Conservation (phyloP, 768 basidiomycete genomes). For the Suillus ampliporus region DNA sequence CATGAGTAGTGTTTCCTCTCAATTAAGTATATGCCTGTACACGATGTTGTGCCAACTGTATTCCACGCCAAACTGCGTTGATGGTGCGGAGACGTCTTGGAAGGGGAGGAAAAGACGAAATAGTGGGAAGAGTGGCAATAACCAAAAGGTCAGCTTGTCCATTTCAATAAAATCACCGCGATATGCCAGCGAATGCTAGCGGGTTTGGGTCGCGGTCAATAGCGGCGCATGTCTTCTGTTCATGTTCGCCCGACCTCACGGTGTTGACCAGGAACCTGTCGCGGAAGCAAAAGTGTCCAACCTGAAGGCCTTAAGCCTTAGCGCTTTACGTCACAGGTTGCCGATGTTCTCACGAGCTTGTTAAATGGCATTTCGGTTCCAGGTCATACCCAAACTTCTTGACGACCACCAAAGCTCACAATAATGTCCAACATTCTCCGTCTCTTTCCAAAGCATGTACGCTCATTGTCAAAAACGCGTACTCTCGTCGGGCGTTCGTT, state of each 20-base stretch:
- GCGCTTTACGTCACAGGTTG: slow-evolving; percentile 32
- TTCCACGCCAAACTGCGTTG: neutral
- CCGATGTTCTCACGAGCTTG: slow-evolving; percentile 31
- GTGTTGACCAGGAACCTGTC: too few species aligned
- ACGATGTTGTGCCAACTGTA: neutral
- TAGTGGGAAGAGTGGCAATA: neutral
- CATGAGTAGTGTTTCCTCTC: neutral
- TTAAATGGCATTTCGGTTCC: neutral
- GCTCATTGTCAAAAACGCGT: slow-evolving; percentile 9
- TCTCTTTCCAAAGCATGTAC: slow-evolving; percentile 8
- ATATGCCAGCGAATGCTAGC: neutral
- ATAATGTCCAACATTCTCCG: slow-evolving; percentile 22
- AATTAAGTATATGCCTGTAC: neutral
- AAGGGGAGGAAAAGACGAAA: neutral
- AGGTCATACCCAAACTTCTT: slow-evolving; percentile 9
- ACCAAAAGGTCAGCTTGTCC: too few species aligned
- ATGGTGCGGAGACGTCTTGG: slow-evolving; percentile 4
- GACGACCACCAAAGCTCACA: slow-evolving; percentile 19
- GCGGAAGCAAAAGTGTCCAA: slow-evolving; percentile 9
- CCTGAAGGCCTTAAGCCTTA: too few species aligned
- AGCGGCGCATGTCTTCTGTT: neutral
- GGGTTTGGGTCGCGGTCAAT: too few species aligned
- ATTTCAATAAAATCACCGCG: neutral
- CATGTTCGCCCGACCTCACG: neutral
- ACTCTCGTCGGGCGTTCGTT: slow-evolving; percentile 49